These are phyloP conservation scores for Solanum pinnatisectum DNA, from an alignment of 257 asterid species.

Conservation along the genomic window DNA sequence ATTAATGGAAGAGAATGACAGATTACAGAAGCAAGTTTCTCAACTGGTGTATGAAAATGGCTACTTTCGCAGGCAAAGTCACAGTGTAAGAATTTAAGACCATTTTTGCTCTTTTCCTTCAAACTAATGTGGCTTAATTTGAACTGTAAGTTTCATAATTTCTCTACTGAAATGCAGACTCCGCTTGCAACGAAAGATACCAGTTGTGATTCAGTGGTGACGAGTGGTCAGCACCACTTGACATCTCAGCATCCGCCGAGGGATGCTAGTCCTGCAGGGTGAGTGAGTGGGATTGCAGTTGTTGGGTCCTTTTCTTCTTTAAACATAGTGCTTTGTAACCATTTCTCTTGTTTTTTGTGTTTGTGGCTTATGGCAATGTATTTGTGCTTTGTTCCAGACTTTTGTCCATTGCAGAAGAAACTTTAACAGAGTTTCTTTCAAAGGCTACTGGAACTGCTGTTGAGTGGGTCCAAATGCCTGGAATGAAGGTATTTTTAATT, in stretches of 20 bases:
- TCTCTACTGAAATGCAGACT: constrained; percentile 27
- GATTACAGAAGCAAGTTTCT: constrained; percentile 86
- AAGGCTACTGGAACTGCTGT: constrained; percentile 98
- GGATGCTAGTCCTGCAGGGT: constrained; percentile 99
- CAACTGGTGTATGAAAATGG: constrained; percentile 75
- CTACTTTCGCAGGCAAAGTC: constrained; percentile 58
- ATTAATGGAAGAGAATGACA: constrained; percentile 85
- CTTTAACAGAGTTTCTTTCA: constrained; percentile 92
- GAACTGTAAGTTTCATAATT: background rate
- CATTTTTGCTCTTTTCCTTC: background rate
- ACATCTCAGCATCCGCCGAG: constrained; percentile 87
- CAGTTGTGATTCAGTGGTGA: constrained; percentile 89
- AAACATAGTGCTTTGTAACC: constrained; percentile 18
- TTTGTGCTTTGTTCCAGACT: constrained; percentile 43
- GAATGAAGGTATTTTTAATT: constrained; percentile 62
- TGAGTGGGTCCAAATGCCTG: constrained; percentile 99
- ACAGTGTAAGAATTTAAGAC: constrained; percentile 21
- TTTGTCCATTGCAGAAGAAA: constrained; percentile 95
- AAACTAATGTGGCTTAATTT: background rate
- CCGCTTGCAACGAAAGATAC: constrained; percentile 69
- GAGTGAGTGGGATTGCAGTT: constrained; percentile 42
- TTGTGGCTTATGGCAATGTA: constrained; percentile 13
- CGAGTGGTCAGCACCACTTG: constrained; percentile 76
- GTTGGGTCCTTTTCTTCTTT: constrained; percentile 44
- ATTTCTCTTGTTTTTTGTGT: constrained; percentile 22